phyloP scores from a whole-genome alignment of 2,329 filamentous ascomycete species.

The Hypomyces rosellus region DNA sequence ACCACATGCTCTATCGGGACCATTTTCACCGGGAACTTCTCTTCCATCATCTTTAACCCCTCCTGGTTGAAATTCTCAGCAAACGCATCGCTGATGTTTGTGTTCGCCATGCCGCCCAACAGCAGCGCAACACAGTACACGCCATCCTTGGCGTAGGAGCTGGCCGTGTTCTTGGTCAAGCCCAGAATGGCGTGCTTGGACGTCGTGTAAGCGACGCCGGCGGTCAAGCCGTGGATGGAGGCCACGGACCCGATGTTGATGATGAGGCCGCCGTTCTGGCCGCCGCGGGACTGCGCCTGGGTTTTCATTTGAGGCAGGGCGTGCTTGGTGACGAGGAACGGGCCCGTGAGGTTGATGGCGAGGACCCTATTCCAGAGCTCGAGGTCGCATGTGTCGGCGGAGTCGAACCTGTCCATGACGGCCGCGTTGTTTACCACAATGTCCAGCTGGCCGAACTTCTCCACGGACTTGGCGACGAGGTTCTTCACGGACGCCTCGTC shows the following conservation, averaged over 20 bases:
- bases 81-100: constrained; percentile 44
- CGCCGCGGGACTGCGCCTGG: not conserved
- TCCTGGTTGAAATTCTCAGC: constrained; percentile 27
- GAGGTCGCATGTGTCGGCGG: constrained; percentile 40
- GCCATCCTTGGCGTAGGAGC: constrained; percentile 47
- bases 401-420: constrained; percentile 50
- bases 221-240: constrained; percentile 32
- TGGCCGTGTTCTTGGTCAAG: constrained; percentile 51
- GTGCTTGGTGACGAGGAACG: constrained; percentile 45
- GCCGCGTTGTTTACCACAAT: constrained; percentile 54
- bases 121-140: constrained; percentile 44
- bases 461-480: constrained; percentile 17
- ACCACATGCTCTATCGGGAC: constrained; percentile 32
- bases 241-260: constrained; percentile 48
- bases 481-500: constrained; percentile 18
- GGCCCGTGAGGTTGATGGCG: constrained; percentile 50
- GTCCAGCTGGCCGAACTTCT: constrained; percentile 33
- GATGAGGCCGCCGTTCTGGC: constrained; percentile 34
- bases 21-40: constrained; percentile 21
- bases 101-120: constrained; percentile 37
- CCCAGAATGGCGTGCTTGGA: constrained; percentile 49
- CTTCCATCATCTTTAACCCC: constrained; percentile 22
- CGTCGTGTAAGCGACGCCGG: constrained; percentile 44
- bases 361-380: constrained; percentile 48
- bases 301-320: constrained; percentile 33